These are phyloP conservation scores for Tulasnella sp. DNA, from an alignment of 768 basidiomycete species.

Conservation along the genomic window DNA sequence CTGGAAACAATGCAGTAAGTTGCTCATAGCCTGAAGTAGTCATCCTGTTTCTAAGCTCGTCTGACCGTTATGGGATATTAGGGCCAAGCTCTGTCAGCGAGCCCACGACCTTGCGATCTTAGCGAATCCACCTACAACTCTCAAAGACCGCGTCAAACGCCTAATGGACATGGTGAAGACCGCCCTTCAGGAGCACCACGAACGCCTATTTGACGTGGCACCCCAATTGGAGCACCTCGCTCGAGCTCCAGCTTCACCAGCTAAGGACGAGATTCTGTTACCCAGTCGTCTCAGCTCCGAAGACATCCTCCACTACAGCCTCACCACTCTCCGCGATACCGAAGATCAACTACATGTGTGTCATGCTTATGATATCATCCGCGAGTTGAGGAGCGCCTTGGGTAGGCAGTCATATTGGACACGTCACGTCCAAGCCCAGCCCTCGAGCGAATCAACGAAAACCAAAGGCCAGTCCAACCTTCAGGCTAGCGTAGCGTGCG, in stretches of 20 bases:
- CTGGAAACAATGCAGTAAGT: neutral
- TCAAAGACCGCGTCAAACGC: neutral
- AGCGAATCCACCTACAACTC: neutral
- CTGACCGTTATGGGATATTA: neutral
- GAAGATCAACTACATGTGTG: neutral
- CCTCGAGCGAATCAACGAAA: neutral
- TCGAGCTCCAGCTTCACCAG: neutral
- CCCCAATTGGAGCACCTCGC: neutral
- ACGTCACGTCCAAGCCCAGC: neutral
- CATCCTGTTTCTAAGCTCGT: neutral
- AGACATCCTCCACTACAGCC: neutral
- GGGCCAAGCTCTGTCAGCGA: neutral
- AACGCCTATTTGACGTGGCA: too few relatives aligned
- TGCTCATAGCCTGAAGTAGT: neutral
- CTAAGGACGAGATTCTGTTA: too few relatives aligned
- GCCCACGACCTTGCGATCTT: neutral
- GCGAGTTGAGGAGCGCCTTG: neutral
- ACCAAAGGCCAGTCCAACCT: neutral
- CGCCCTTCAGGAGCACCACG: neutral
- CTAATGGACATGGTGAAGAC: neutral
- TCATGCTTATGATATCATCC: neutral
- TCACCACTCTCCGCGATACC: neutral
- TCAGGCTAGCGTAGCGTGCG: neutral
- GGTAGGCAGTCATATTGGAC: neutral
- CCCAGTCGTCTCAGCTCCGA: too few relatives aligned